Evolutionary conservation across 2,329 filamentous ascomycete genomes (phyloP).

Genomic region (Beauveria pseudobassiana): DNA sequence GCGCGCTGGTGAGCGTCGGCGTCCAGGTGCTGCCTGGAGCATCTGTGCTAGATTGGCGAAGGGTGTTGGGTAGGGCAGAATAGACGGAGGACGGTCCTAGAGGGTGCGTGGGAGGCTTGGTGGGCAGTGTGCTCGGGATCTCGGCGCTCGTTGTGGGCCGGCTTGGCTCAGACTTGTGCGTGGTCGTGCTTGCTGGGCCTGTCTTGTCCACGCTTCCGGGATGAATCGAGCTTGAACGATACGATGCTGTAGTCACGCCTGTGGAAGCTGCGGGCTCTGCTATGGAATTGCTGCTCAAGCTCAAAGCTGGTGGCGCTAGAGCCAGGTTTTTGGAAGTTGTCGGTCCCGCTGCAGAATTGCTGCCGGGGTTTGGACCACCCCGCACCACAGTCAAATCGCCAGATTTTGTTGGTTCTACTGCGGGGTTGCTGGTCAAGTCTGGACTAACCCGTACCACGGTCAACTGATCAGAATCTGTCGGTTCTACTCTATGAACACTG

Average conservation of each 20-base stretch:
- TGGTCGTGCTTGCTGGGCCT: not conserved
- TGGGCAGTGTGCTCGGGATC: not conserved
- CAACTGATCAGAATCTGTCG: not conserved
- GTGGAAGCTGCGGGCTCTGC: not conserved
- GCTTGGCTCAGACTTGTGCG: not conserved
- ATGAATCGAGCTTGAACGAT: not conserved
- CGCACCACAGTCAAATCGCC: not conserved
- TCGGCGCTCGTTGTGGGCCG: not conserved
- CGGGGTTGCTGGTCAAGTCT: not conserved
- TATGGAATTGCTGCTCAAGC: not conserved
- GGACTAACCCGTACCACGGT: not conserved
- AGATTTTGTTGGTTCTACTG: not conserved
- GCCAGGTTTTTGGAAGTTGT: not conserved
- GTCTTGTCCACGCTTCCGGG: not conserved
- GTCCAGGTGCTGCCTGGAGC: not conserved
- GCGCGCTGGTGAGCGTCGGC: not conserved
- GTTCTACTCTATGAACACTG: not conserved
- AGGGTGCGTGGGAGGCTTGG: not conserved
- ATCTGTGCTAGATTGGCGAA: not conserved
- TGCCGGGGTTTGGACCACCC: not conserved
- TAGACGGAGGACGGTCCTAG: not conserved
- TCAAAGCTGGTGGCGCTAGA: not conserved
- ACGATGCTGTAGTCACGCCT: not conserved
- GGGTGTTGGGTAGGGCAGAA: not conserved
- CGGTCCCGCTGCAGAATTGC: not conserved